A percentile compares a stretch with the other conserved stretches of the same genome.
phyloP scores from a whole-genome alignment of 1,284 basidiomycete species.

The Paramarasmius palmivorus region DNA sequence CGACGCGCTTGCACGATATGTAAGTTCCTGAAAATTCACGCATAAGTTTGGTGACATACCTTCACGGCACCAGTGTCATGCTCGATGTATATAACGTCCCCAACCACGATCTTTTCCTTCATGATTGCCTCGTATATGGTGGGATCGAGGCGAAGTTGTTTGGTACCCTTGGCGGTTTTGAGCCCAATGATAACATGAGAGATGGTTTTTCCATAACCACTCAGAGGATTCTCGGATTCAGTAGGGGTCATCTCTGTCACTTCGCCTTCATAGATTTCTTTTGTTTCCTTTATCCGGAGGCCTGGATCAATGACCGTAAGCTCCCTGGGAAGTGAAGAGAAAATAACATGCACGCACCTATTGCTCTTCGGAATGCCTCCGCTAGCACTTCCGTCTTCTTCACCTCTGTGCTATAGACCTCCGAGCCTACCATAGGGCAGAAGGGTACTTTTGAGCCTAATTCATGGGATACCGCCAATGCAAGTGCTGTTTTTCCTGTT shows the following conservation, averaged over 20 bases:
- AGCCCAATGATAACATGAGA: conserved; percentile 96
- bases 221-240: conserved; percentile 93
- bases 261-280: conserved; percentile 98
- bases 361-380: conserved; percentile 92
- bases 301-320: conserved; percentile 47
- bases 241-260: conserved; percentile 96
- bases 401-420: conserved; percentile 96
- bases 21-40: conserved; percentile 5
- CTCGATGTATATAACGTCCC: conserved; percentile 97
- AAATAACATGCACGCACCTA: conserved; percentile 62
- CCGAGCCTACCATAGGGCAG: conserved; percentile 97
- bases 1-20: conserved; percentile 69
- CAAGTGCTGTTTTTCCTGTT: conserved; percentile 95
- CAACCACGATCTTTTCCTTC: conserved; percentile 96
- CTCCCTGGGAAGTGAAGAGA: conserved; percentile 2
- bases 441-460: conserved; percentile 95
- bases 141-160: conserved; percentile 93
- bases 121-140: conserved; percentile 96
- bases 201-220: conserved; percentile 98
- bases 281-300: conserved; percentile 96
- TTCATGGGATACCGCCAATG: conserved; percentile 92
- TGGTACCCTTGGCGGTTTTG: conserved; percentile 98
- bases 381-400: conserved; percentile 99
- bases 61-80: conserved; percentile 95
- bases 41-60: conserved; percentile 42